Evolutionary conservation across 768 basidiomycete species (phyloP).

Genomic region (Goffeauzyma gilvescens): DNA sequence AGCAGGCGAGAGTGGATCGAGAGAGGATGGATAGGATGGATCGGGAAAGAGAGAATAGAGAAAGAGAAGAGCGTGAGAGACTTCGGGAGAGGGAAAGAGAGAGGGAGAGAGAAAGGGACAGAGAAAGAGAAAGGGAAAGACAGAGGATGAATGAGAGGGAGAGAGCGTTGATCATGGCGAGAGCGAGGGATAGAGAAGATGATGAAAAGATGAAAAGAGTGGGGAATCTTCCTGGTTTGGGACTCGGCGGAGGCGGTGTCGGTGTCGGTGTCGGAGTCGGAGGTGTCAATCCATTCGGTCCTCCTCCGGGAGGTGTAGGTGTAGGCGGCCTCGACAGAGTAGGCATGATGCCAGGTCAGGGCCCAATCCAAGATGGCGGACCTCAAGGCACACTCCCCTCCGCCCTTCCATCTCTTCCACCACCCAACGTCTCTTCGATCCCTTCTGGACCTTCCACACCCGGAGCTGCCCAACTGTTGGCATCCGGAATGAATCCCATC

Average conservation of each 20-base stretch:
- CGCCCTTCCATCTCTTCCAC: not conserved
- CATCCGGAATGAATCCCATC: slow-evolving; percentile 11
- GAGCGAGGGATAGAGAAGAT: not conserved
- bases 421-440: too few relatives aligned
- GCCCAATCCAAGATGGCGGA: not conserved
- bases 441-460: slow-evolving; percentile 25
- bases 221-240: too few relatives aligned
- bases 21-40: slow-evolving; percentile 3
- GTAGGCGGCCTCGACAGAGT: too few relatives aligned
- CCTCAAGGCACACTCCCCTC: not conserved
- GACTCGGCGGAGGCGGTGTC: too few relatives aligned
- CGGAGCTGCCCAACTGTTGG: slow-evolving; percentile 22
- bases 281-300: too few relatives aligned
- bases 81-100: slow-evolving; percentile 5
- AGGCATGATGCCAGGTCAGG: not conserved
- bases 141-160: not conserved
- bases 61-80: not conserved
- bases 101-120: not conserved
- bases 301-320: too few relatives aligned
- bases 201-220: too few relatives aligned
- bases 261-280: too few relatives aligned
- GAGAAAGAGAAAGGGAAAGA: slow-evolving; percentile 1
- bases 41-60: not conserved
- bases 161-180: not conserved
- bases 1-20: slow-evolving; percentile 8